Base-by-base conservation (phyloP, 1,284 basidiomycete species). In the Ceratobasidium sp. region DNA sequence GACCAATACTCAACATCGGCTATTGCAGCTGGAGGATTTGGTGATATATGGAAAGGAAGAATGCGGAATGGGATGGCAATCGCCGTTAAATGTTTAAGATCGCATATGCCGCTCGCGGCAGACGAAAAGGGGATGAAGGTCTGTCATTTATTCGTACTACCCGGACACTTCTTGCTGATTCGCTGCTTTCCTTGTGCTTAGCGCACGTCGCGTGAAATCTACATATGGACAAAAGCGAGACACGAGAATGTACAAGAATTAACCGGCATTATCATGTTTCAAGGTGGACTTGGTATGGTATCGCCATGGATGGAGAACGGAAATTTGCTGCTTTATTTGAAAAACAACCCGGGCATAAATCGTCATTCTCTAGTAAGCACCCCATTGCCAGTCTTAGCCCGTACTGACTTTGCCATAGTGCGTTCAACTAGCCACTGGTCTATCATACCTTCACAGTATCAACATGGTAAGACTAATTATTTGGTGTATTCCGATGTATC, bases 271-370 rank as follows among this genome's bases (percentile, higher is more conserved):
- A 38, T 64, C 30, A 41, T 64, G 47, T 64, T 64, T 43, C 62
- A 52, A 50, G 62, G 47, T 8, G 26, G 46, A 3, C 23, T 64
- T n/a, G 62, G 62, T 23, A 64, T 64, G 62, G 62, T 64, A 2
- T 64, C 62, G 3, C 32, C 23, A 2, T 64, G 62, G 62, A 64
- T 64, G 62, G 47, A 50, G 13, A 49, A 64, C 18, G 62, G 62
- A 23, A 64, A 50, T 30, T 14, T 64, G 9, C 44, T 38, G 32
- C n/a, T 35, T 13, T 64, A 64, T 35, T 26, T 64, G 35, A 23
- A 32, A 23, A 64, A 64, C 3, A 64, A 64, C 23, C 47, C 47
- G 16, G 23, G 18, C 23, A 35, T 58, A 14, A 30, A 64, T 18
- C 46, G 62, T 32, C 23, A 50, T 16, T 5, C 46, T 6, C 26